These are phyloP conservation scores for Albophoma yamanashiensis DNA, from an alignment of 2,329 filamentous ascomycete species.

Conservation along the genomic window DNA sequence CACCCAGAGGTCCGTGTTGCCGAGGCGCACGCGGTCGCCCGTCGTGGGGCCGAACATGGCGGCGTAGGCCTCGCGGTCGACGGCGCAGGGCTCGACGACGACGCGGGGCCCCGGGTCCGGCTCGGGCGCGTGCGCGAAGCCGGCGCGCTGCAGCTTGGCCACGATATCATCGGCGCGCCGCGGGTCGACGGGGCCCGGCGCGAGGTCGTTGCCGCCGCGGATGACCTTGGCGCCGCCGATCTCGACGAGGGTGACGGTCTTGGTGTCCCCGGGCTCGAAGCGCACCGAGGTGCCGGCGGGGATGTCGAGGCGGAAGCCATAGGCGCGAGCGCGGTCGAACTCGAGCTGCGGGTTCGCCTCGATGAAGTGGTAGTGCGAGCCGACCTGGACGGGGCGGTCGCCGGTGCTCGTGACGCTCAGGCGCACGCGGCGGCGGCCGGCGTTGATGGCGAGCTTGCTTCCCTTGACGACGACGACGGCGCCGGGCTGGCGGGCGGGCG, in stretches of 20 bases:
- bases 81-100: conserved; percentile 42
- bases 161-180: conserved; percentile 56
- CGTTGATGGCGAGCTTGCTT: conserved; percentile 55
- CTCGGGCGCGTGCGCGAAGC: conserved; percentile 60
- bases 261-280: conserved; percentile 88
- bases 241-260: conserved; percentile 81
- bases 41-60: conserved; percentile 90
- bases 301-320: conserved; percentile 82
- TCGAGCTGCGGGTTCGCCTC: conserved; percentile 86
- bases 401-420: conserved; percentile 77
- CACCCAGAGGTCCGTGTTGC: conserved; percentile 81
- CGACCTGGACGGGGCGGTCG: conserved; percentile 84
- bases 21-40: conserved; percentile 74
- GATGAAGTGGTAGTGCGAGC: conserved; percentile 93
- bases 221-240: conserved; percentile 76
- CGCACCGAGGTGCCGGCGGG: conserved; percentile 83
- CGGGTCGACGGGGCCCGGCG: conserved; percentile 59
- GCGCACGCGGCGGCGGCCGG: conserved; percentile 60
- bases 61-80: conserved; percentile 71
- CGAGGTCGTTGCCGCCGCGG: conserved; percentile 72
- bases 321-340: conserved; percentile 75
- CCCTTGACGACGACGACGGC: conserved; percentile 64
- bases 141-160: conserved; percentile 53
- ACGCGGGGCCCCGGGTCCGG: conserved; percentile 46
- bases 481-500: conserved; percentile 60